These are phyloP conservation scores for Lachancea thermotolerans DNA, from an alignment of 805 yeast species.

Conservation along the genomic window DNA sequence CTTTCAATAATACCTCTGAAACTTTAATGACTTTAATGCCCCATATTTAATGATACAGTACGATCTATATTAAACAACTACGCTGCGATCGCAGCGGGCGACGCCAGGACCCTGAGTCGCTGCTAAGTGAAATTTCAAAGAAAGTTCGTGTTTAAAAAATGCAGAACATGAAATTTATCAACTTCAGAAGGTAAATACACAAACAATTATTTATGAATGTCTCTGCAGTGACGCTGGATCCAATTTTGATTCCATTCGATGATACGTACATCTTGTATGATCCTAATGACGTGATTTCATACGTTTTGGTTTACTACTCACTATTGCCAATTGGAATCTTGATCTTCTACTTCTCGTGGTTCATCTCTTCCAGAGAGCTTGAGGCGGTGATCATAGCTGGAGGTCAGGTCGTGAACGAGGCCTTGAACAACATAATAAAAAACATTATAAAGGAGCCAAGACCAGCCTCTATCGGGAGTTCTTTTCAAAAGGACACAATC, in stretches of 20 bases:
- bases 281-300: slow-evolving; percentile 54
- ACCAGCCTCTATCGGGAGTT: slow-evolving; percentile 43
- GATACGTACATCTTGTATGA: slow-evolving; percentile 80
- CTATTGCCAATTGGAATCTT: slow-evolving; percentile 73
- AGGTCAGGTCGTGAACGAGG: slow-evolving; percentile 79
- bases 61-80: background rate
- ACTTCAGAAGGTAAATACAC: background rate
- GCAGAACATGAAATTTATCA: background rate
- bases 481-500: slow-evolving; percentile 34
- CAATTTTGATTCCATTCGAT: slow-evolving; percentile 56
- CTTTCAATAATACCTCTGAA: background rate
- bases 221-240: background rate
- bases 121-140: too few relatives aligned
- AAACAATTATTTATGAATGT: slow-evolving; percentile 1
- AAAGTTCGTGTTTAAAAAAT: too few relatives aligned
- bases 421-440: slow-evolving; percentile 63
- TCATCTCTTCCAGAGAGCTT: slow-evolving; percentile 71
- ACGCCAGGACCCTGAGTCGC: too few relatives aligned
- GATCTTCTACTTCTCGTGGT: slow-evolving; percentile 78
- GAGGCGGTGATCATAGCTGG: slow-evolving; percentile 78
- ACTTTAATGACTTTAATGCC: slow-evolving; percentile 2
- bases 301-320: slow-evolving; percentile 63
- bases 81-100: background rate
- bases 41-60: background rate
- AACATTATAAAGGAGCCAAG: slow-evolving; percentile 60